Conservation (phyloP, 2,329 filamentous ascomycete genomes). For the Westerdykella sp. region DNA sequence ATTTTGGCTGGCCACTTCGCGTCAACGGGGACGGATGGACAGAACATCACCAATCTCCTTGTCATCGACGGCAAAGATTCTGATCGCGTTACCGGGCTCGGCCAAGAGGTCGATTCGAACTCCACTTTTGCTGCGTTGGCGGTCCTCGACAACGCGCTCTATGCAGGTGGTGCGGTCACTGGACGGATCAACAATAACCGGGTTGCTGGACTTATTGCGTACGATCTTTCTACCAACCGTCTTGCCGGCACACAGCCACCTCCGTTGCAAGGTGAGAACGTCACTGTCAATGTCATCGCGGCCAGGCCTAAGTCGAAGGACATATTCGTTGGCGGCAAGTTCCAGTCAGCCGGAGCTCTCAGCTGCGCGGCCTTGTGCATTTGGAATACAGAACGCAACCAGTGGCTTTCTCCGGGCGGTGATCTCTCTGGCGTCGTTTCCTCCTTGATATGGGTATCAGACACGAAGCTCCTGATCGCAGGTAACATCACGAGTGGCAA, state of each 20-base stretch:
- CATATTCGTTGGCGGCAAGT: constrained; percentile 81
- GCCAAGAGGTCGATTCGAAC: constrained; percentile 57
- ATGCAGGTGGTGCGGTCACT: constrained; percentile 72
- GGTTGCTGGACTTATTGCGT: constrained; percentile 71
- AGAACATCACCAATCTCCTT: constrained; percentile 69
- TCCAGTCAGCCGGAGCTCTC: constrained; percentile 74
- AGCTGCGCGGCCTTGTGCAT: constrained; percentile 77
- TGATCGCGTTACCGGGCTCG: constrained; percentile 63
- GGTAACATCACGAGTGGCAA: constrained; percentile 67
- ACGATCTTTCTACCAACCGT: constrained; percentile 61
- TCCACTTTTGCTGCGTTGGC: constrained; percentile 70
- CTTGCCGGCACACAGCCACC: constrained; percentile 67
- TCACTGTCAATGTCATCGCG: constrained; percentile 70
- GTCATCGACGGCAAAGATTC: constrained; percentile 72
- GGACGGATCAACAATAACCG: constrained; percentile 59
- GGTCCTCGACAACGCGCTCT: constrained; percentile 51
- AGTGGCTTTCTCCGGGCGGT: constrained; percentile 76
- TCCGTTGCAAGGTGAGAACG: constrained; percentile 61
- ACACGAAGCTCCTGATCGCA: constrained; percentile 66
- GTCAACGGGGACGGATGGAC: constrained; percentile 61
- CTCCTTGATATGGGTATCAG: constrained; percentile 68
- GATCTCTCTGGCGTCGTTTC: constrained; percentile 65
- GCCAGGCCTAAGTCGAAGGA: constrained; percentile 63
- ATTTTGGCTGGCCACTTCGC: constrained; percentile 83
- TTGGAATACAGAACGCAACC: constrained; percentile 61